Conservation (phyloP, 169 alveolate species). For the Eimeria praecox region DNA sequence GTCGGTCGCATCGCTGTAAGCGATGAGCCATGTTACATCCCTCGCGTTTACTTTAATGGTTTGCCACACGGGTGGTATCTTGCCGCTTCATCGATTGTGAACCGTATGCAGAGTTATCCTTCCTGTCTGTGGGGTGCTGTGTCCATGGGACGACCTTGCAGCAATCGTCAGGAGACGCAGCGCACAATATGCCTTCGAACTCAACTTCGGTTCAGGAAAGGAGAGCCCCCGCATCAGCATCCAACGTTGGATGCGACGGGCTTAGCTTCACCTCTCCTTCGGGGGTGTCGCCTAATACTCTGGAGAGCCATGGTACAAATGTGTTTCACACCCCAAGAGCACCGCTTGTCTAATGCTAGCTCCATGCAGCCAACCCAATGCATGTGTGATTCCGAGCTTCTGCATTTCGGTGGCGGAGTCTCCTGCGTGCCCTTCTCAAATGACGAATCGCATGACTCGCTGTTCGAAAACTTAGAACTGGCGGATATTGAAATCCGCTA, state of each 20-base stretch:
- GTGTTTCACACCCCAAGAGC: not conserved
- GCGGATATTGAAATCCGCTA: not conserved
- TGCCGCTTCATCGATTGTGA: not conserved
- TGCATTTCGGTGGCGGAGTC: not conserved
- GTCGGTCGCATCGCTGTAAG: not conserved
- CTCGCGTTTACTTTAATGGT: not conserved
- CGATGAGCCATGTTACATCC: not conserved
- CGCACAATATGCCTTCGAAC: conserved; percentile 11
- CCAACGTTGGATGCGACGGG: not conserved
- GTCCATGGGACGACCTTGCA: not conserved
- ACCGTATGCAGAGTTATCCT: not conserved
- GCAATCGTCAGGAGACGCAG: not conserved
- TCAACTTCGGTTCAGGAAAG: not conserved
- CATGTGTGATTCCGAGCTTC: not conserved
- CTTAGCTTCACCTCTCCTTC: not conserved
- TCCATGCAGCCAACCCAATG: not conserved
- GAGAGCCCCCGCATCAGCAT: not conserved
- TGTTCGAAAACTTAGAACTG: not conserved
- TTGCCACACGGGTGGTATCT: not conserved
- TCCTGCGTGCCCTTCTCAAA: not conserved
- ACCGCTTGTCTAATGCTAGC: not conserved
- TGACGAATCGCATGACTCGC: not conserved
- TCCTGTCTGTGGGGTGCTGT: not conserved
- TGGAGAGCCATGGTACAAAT: conserved; percentile 34
- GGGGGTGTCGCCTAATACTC: not conserved